Conservation (phyloP, 768 basidiomycete genomes). For the Crassisporium funariophilum region DNA sequence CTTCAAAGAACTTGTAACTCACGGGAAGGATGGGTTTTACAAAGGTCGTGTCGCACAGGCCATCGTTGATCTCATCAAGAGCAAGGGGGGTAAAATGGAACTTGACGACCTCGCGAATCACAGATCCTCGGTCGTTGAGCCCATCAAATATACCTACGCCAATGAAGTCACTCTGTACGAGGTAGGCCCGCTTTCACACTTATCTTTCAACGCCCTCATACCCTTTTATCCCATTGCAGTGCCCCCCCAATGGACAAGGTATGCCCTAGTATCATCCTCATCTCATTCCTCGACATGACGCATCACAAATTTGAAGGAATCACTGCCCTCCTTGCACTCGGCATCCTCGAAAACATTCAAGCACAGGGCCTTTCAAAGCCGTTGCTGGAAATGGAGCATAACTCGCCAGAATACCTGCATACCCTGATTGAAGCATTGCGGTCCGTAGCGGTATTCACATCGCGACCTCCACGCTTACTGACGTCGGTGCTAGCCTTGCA, state of each 20-base stretch:
- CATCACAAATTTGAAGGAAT: constrained; percentile 49
- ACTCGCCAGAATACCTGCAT: constrained; percentile 89
- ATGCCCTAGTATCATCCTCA: neutral
- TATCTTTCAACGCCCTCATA: constrained; percentile 1
- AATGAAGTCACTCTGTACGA: constrained; percentile 89
- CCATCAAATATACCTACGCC: constrained; percentile 89
- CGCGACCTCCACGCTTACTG: neutral
- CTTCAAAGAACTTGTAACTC: constrained; percentile 74
- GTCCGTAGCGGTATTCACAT: constrained; percentile 31
- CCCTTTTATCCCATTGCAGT: constrained; percentile 47
- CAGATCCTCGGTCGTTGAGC: constrained; percentile 76
- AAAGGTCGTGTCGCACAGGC: constrained; percentile 88
- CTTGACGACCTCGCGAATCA: constrained; percentile 92
- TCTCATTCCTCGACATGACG: neutral
- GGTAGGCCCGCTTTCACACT: constrained; percentile 42
- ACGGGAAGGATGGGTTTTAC: constrained; percentile 94
- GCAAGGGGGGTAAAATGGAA: constrained; percentile 91
- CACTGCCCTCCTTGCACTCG: constrained; percentile 89
- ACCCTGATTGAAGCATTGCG: constrained; percentile 82
- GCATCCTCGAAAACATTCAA: constrained; percentile 88
- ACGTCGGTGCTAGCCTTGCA: constrained; percentile 43
- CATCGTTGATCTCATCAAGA: constrained; percentile 83
- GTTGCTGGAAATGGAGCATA: constrained; percentile 83
- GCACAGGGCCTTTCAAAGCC: constrained; percentile 68
- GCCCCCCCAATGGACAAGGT: constrained; percentile 97